Conservation (phyloP, 2,329 filamentous ascomycete species). For the Simplicillium aogashimaense region DNA sequence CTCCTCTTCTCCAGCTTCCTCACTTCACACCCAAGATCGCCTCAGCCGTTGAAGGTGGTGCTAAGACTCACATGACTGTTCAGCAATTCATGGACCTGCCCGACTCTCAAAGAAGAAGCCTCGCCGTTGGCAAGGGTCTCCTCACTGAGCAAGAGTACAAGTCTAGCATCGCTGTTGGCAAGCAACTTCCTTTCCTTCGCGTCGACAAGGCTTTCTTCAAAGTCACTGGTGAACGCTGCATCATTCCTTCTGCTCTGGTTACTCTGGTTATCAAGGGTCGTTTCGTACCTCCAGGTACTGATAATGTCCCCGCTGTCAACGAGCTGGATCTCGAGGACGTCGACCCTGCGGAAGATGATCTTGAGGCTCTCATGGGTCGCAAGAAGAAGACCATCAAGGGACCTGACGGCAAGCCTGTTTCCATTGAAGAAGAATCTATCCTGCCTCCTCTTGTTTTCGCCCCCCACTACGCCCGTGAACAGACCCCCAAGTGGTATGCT, state of each 20-base stretch:
- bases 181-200: conserved; percentile 73
- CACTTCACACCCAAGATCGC: conserved; percentile 64
- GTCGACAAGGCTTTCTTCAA: conserved; percentile 97
- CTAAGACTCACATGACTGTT: conserved; percentile 65
- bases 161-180: conserved; percentile 64
- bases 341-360: conserved; percentile 85
- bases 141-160: conserved; percentile 69
- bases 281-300: conserved; percentile 78
- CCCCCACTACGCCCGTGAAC: conserved; percentile 81
- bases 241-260: conserved; percentile 86
- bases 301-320: conserved; percentile 63
- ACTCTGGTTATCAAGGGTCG: conserved; percentile 93
- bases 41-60: conserved; percentile 61
- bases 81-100: conserved; percentile 85
- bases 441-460: conserved; percentile 82
- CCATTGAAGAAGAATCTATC: conserved; percentile 52
- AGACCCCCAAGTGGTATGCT: conserved; percentile 85
- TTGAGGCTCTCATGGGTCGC: conserved; percentile 74
- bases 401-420: conserved; percentile 44
- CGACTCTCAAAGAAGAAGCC: conserved; percentile 59
- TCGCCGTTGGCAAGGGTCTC: conserved; percentile 61
- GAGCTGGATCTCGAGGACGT: conserved; percentile 78
- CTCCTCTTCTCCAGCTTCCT: conserved; percentile 85
- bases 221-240: conserved; percentile 85
- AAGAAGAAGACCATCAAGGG: conserved; percentile 59